Evolutionary conservation across 768 basidiomycete genomes (phyloP), one percentile per base, ranked within the genome.

Genomic region (Suillus cothurnatus): DNA sequence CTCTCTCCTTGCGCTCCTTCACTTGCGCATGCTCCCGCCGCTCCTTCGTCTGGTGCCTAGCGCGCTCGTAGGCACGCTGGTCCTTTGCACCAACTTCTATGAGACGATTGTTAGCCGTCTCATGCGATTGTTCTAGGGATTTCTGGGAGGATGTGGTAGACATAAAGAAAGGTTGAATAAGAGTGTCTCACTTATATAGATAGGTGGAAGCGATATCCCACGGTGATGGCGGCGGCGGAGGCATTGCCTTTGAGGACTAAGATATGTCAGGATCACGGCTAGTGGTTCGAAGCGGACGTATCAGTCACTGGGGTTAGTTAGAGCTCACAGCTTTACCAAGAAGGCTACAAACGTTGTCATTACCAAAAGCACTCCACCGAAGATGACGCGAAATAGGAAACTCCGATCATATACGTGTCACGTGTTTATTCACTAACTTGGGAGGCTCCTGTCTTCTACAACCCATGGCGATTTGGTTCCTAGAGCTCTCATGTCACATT

Each of bases 1-100:
- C 73, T 67, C 68, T 72, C 66, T 76, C 71, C 68, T 76, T 76
- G 65, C 75, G 75, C 66, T 75, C 69, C 75, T 67, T 75, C 8
- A 69, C 67, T 6, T 73, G 73, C 17, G 70, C 68, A 7, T 77
- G 73, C 64, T 75, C 76, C 59, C 57, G 76, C 36, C 75, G 74
- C 64, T 76, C 72, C 66, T 76, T 77, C 57, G 64, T 69, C 31
- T 69, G 76, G 38, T 76, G 76, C 64, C 77, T 76, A 6, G 76
- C 76, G 31, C 73, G 77, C 68, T 77, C 76, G 14, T 67, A 70
- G 31, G 76, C 77, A 28, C 76, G 76, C 55, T 71, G 70, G 61
- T 77, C 76, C 62, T 77, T 77, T 52, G 68, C 57, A 31, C 12
- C 66, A 3, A 57, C 15, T 61, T 69, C 71, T 47, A 66, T 69